These are phyloP conservation scores for Debaryomyces robertsiae DNA, from an alignment of 1,139 yeast species.

Conservation along the genomic window DNA sequence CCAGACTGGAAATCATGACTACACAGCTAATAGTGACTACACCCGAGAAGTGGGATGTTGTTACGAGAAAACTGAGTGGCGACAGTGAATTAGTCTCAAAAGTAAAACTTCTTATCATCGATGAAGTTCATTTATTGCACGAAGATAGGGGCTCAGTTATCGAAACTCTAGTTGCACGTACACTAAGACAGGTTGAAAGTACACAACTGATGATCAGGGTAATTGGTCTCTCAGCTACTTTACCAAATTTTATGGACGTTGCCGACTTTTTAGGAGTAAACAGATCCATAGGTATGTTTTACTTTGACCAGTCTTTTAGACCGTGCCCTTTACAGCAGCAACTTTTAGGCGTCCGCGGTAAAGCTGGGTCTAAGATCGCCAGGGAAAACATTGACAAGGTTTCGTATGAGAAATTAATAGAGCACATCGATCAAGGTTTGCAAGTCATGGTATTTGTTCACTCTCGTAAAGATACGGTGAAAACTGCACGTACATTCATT, in stretches of 20 bases:
- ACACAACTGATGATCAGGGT: slow-evolving; percentile 93
- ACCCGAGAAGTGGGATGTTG: slow-evolving; percentile 99
- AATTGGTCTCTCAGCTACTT: slow-evolving; percentile 94
- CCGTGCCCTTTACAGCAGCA: slow-evolving; percentile 94
- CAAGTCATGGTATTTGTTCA: slow-evolving; percentile 98
- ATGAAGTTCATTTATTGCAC: slow-evolving; percentile 93
- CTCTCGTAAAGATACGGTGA: slow-evolving; percentile 89
- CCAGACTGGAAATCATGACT: slow-evolving; percentile 75
- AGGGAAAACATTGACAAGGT: slow-evolving; percentile 76
- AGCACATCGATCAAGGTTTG: slow-evolving; percentile 66
- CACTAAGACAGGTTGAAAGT: slow-evolving; percentile 90
- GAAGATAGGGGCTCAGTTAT: slow-evolving; percentile 98
- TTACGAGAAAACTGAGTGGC: slow-evolving; percentile 84
- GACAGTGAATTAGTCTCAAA: slow-evolving; percentile 85
- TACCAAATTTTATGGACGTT: slow-evolving; percentile 92
- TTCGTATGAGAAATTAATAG: slow-evolving; percentile 74
- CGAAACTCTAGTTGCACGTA: slow-evolving; percentile 93
- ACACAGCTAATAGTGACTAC: slow-evolving; percentile 96
- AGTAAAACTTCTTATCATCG: slow-evolving; percentile 83
- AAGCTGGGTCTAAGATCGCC: slow-evolving; percentile 67
- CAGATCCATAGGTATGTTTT: slow-evolving; percentile 86
- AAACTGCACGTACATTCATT: slow-evolving; percentile 74
- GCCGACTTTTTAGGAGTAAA: slow-evolving; percentile 95
- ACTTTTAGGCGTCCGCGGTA: slow-evolving; percentile 84
- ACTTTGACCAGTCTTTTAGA: slow-evolving; percentile 88